phyloP scores from a whole-genome alignment of 768 basidiomycete genomes.

The Russula emetica region DNA sequence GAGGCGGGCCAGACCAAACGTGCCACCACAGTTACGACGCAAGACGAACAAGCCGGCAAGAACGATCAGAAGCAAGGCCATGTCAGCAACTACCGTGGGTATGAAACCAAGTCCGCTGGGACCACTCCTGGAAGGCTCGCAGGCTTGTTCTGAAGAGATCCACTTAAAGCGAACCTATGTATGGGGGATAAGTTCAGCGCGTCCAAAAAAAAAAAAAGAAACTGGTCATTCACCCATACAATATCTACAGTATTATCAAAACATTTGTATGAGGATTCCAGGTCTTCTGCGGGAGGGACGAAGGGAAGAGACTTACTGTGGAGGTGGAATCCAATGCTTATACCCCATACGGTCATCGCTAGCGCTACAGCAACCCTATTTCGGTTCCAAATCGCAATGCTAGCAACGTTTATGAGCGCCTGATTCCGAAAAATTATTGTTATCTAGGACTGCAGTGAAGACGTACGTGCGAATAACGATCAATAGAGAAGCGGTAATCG shows the following conservation, averaged over 20 bases:
- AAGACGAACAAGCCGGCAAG: neutral
- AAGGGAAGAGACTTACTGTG: neutral
- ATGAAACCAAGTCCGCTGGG: neutral
- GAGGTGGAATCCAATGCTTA: neutral
- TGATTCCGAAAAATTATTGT: neutral
- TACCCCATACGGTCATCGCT: neutral
- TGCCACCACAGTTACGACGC: neutral
- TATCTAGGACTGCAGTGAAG: no score
- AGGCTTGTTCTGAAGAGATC: neutral
- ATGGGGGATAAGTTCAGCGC: neutral
- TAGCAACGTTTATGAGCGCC: neutral
- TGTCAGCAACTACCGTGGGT: constrained; percentile 1
- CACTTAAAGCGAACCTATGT: neutral
- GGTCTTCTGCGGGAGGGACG: no score
- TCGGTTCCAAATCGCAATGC: constrained; percentile 9
- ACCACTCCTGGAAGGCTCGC: neutral
- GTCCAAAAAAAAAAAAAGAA: neutral
- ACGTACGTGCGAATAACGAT: constrained; percentile 11
- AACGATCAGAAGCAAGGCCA: constrained; percentile 8
- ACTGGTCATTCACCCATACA: neutral
- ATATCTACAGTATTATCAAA: neutral
- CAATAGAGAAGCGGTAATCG: neutral
- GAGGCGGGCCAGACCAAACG: neutral
- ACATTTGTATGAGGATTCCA: neutral
- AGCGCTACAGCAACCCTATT: neutral